phyloP scores from a whole-genome alignment of 805 yeast species.

The Zygosaccharomyces pseudorouxii region DNA sequence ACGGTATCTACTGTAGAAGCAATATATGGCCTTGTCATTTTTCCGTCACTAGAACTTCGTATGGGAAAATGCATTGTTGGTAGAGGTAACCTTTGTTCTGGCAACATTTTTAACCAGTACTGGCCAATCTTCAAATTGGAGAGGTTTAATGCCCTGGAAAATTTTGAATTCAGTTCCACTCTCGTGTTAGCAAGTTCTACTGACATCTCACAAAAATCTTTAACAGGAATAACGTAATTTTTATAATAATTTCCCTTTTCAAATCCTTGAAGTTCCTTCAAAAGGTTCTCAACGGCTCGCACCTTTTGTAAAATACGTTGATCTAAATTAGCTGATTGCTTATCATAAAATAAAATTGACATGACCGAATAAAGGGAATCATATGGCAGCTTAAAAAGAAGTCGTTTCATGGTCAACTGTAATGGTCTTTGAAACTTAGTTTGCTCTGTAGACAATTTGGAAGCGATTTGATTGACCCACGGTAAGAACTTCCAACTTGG shows the following conservation, averaged over 20 bases:
- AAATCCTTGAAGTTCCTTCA: conserved; percentile 37
- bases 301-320: conserved; percentile 42
- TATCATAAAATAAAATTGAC: conserved; percentile 48
- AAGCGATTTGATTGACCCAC: conserved; percentile 79
- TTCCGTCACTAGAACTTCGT: conserved; percentile 41
- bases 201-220: conserved; percentile 47
- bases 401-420: conserved; percentile 41
- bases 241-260: conserved; percentile 26
- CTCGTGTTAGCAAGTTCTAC: conserved; percentile 49
- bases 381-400: conserved; percentile 60
- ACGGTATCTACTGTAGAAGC: conserved; percentile 42
- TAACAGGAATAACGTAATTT: conserved; percentile 42
- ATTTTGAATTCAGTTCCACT: conserved; percentile 16
- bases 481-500: conserved; percentile 63
- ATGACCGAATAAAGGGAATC: conserved; percentile 63
- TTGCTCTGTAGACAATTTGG: conserved; percentile 52
- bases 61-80: conserved; percentile 54
- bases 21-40: conserved; percentile 47
- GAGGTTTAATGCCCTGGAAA: conserved; percentile 22
- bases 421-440: conserved; percentile 54
- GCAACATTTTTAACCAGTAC: conserved; percentile 57
- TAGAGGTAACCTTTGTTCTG: conserved; percentile 49
- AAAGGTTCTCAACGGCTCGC: conserved; percentile 48
- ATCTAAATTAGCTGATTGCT: conserved; percentile 35
- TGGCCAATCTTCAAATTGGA: conserved; percentile 39